These are phyloP conservation scores for Arctostaphylos glauca DNA, from an alignment of 148 eudicot species.

Conservation along the genomic window DNA sequence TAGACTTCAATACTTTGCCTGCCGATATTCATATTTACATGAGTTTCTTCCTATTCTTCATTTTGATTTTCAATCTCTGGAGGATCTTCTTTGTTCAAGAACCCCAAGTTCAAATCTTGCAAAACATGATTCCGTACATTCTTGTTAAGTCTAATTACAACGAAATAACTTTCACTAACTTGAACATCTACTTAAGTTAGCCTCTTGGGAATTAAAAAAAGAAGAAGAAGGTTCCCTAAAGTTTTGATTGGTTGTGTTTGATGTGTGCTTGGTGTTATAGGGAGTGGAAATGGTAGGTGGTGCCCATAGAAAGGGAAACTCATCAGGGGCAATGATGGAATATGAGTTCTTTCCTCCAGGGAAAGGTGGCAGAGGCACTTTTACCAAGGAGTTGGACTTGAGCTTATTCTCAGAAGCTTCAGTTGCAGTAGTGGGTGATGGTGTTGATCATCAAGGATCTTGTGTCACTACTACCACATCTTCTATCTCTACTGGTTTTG, in stretches of 20 bases:
- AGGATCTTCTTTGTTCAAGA: no score
- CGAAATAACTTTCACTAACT: no score
- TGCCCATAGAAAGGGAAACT: conserved; percentile 35
- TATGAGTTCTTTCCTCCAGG: conserved; percentile 55
- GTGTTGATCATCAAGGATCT: conserved; percentile 5
- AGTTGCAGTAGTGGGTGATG: conserved; percentile 13
- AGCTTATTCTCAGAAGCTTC: conserved; percentile 31
- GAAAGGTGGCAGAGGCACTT: conserved; percentile 10
- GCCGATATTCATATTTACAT: no score
- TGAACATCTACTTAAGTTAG: no score
- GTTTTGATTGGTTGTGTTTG: background rate
- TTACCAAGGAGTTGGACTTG: conserved; percentile 32
- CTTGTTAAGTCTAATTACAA: no score
- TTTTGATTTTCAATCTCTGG: background rate
- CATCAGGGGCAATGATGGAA: conserved; percentile 39
- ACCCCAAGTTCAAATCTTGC: no score
- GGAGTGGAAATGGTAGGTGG: conserved; percentile 41
- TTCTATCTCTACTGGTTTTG: conserved; percentile 6
- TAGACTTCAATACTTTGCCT: no score
- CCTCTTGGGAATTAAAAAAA: no score
- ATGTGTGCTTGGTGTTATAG: background rate
- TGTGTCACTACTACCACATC: conserved; percentile 31
- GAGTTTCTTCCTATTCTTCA: background rate
- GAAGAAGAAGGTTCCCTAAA: background rate
- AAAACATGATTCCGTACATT: no score